Evolutionary conservation across 768 basidiomycete species (phyloP).

Genomic region (Termitomyces sp.): DNA sequence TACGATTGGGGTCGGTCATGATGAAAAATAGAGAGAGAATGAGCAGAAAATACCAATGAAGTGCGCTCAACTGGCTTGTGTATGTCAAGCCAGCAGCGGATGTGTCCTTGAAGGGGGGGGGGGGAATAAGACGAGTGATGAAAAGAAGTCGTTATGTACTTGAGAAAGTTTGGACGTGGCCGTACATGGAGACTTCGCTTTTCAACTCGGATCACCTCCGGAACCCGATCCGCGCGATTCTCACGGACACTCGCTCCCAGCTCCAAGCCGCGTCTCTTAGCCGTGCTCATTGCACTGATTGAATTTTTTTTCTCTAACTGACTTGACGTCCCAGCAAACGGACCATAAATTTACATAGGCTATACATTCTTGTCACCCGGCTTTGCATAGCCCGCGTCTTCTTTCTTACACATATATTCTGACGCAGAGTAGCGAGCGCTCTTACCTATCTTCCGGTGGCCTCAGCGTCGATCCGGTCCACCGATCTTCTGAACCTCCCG

Average conservation of each 20-base stretch:
- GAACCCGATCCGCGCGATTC: conserved; percentile 11
- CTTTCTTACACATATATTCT: neutral
- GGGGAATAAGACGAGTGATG: conserved; percentile 12
- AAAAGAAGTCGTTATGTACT: conserved; percentile 11
- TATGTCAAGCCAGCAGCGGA: conserved; percentile 17
- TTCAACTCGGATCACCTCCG: conserved; percentile 15
- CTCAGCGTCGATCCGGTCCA: conserved; percentile 17
- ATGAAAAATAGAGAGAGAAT: conserved; percentile 10
- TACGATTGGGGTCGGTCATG: conserved; percentile 33
- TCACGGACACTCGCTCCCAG: conserved; percentile 7
- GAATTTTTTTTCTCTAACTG: neutral
- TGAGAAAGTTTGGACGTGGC: conserved; percentile 16
- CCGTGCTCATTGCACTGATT: conserved; percentile 8
- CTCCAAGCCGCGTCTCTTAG: neutral
- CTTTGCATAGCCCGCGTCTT: neutral
- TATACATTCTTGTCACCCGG: too few relatives aligned
- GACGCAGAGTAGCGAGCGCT: conserved; percentile 4
- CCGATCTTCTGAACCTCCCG: conserved; percentile 33
- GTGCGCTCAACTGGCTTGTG: conserved; percentile 22
- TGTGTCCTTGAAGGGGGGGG: conserved; percentile 1
- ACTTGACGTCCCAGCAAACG: too few relatives aligned
- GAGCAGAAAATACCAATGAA: conserved; percentile 19
- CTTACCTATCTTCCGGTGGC: neutral
- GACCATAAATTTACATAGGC: too few relatives aligned
- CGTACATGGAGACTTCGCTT: conserved; percentile 7